Evolutionary conservation across 139 green algal genomes (phyloP), one percentile per base, ranked within the genome.

Genomic region (Coelastrella sp.): DNA sequence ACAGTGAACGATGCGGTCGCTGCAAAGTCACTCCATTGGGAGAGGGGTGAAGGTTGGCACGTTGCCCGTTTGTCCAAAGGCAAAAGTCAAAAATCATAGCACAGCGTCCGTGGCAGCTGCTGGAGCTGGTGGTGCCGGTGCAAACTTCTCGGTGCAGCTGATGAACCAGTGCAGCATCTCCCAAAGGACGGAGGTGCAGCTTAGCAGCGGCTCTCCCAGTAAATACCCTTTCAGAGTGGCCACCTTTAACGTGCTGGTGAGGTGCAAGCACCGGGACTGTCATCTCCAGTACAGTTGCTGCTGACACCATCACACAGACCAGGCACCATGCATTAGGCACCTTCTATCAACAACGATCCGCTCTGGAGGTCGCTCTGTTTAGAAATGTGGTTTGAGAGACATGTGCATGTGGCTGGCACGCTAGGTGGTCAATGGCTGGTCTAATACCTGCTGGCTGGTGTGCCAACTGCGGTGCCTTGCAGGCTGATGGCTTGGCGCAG

Each of bases 401-500:
- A 47, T 47, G 32, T 47, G 32, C 32, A 47, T 47, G 32, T 47
- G 32, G 32, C 32, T 47, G 32, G 32, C 32, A 47, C 32, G 32
- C 32, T 47, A 47, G 32, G 32, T 47, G 32, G 32, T 47, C 32
- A 47, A 47, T 47, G 32, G 32, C 32, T 47, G 32, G 32, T 47
- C 32, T 47, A 47, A 47, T 47, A 47, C 32, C 32, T 47, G 32
- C 32, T 47, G 32, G 32, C 32, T 47, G 32, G 32, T 47, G 32
- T 47, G 59, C 59, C 57, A 14, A 74, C 13, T 19, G 6, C 59
- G n/a, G 5, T 66, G 11, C 19, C n/a, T 16, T 96, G 1, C 90
- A 97, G 59, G 95, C 95, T 14, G 95, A 97, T 83, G 95, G 95
- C 4, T 88, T 97, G 0, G 95, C 95, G 0, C 95, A 97, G 78